These are phyloP conservation scores for Pseudocercospora cruenta DNA, from an alignment of 2,329 filamentous ascomycete species.

Conservation along the genomic window DNA sequence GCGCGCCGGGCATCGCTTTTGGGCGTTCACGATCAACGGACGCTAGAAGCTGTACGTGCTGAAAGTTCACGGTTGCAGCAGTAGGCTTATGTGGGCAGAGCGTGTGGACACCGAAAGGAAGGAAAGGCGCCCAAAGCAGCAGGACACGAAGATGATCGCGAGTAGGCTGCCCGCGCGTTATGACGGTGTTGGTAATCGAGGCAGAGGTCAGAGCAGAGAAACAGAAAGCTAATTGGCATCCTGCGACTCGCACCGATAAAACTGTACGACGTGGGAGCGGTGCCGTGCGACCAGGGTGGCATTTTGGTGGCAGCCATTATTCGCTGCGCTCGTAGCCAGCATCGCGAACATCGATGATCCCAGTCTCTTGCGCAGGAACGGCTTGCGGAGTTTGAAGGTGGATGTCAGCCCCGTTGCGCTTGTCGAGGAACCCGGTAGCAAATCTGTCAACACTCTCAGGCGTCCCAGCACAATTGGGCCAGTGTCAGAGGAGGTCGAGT, in stretches of 20 bases:
- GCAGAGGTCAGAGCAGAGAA: conserved; percentile 13
- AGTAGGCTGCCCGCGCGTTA: conserved; percentile 7
- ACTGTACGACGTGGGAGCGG: conserved; percentile 20
- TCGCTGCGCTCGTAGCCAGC: conserved; percentile 13
- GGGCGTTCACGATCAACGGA: conserved; percentile 20
- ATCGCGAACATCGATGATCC: conserved; percentile 15
- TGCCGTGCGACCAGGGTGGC: conserved; percentile 20
- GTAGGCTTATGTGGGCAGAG: conserved; percentile 11
- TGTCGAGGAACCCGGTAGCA: not conserved
- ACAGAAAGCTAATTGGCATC: conserved; percentile 15
- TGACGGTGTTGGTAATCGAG: conserved; percentile 8
- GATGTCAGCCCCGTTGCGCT: conserved; percentile 12
- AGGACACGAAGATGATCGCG: not conserved
- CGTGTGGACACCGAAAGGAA: not conserved
- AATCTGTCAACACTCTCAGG: not conserved
- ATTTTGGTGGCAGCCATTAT: conserved; percentile 10
- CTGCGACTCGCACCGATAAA: conserved; percentile 27
- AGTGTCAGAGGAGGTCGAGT: conserved; percentile 15
- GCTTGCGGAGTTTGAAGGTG: conserved; percentile 20
- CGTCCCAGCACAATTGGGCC: conserved; percentile 19
- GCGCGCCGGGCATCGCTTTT: conserved; percentile 18
- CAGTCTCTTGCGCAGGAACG: conserved; percentile 24
- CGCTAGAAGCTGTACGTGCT: conserved; percentile 10
- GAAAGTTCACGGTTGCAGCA: conserved; percentile 21
- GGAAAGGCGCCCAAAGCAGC: not conserved